These are phyloP conservation scores for Irpex rosettiformis DNA, from an alignment of 1,284 basidiomycete species.

Conservation along the genomic window DNA sequence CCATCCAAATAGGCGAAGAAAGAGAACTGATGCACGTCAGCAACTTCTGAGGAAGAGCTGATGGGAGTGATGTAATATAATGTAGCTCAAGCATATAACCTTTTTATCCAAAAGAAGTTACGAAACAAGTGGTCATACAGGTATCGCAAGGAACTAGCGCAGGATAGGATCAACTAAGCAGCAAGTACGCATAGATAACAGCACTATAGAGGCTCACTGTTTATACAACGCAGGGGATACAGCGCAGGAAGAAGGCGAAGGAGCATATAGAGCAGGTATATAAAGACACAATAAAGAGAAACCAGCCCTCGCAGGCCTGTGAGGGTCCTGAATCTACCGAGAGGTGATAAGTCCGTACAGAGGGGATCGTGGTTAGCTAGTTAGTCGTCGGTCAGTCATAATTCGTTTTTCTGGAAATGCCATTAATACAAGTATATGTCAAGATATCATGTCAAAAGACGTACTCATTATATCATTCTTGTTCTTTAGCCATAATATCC, in stretches of 20 bases:
- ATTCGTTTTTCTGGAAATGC: neutral
- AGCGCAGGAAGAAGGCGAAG: neutral
- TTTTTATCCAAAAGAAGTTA: neutral
- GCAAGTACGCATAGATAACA: neutral
- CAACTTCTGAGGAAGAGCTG: slow-evolving; percentile 15
- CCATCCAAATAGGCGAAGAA: slow-evolving; percentile 25
- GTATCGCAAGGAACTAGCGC: neutral
- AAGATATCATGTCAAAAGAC: neutral
- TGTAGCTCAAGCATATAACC: neutral
- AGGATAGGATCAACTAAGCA: neutral
- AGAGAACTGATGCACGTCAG: slow-evolving; percentile 21
- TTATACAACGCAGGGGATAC: neutral
- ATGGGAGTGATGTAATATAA: too few relatives aligned
- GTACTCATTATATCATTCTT: neutral
- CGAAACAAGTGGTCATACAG: too few relatives aligned
- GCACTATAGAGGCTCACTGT: neutral
- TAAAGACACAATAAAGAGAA: neutral
- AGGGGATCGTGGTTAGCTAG: too few relatives aligned
- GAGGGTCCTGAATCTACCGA: neutral
- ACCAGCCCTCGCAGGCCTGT: neutral
- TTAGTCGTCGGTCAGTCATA: neutral
- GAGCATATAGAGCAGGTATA: too few relatives aligned
- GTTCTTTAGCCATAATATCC: slow-evolving; percentile 13
- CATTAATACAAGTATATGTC: neutral
- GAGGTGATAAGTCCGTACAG: neutral